phyloP scores from a whole-genome alignment of 257 asterid species.

The Solanum chilense region DNA sequence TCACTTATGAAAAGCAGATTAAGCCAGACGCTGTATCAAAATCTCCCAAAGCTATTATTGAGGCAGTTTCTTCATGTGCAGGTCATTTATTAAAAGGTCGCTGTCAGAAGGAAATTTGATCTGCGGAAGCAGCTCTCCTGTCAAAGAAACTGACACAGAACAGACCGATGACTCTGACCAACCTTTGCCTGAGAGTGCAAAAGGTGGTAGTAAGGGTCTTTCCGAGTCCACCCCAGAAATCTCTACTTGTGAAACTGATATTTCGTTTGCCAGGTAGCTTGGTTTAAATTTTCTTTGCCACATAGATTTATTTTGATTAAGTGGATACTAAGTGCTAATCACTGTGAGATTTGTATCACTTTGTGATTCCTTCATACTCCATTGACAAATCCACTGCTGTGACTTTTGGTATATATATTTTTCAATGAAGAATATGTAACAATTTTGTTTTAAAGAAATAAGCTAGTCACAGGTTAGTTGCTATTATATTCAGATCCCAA shows the following conservation, averaged over 20 bases:
- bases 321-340: background rate
- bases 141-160: slow-evolving; percentile 32
- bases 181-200: slow-evolving; percentile 19
- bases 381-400: background rate
- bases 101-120: slow-evolving; percentile 81
- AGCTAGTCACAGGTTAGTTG: background rate
- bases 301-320: background rate
- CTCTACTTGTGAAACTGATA: slow-evolving; percentile 41
- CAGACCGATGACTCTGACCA: slow-evolving; percentile 29
- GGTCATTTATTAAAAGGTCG: slow-evolving; percentile 71
- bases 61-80: slow-evolving; percentile 12
- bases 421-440: background rate
- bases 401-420: background rate
- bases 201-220: slow-evolving; percentile 23
- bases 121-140: slow-evolving; percentile 35
- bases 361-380: background rate
- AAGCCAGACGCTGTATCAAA: background rate
- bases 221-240: slow-evolving; percentile 54
- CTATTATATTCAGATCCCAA: background rate
- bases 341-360: background rate
- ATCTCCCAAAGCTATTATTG: background rate
- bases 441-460: background rate
- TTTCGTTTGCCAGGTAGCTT: slow-evolving; percentile 49
- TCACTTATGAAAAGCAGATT: background rate
- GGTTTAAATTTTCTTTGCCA: background rate